These are phyloP conservation scores for Odonthalia washingtoniensis DNA, from an alignment of 31 red algal genomes.

Conservation along the genomic window DNA sequence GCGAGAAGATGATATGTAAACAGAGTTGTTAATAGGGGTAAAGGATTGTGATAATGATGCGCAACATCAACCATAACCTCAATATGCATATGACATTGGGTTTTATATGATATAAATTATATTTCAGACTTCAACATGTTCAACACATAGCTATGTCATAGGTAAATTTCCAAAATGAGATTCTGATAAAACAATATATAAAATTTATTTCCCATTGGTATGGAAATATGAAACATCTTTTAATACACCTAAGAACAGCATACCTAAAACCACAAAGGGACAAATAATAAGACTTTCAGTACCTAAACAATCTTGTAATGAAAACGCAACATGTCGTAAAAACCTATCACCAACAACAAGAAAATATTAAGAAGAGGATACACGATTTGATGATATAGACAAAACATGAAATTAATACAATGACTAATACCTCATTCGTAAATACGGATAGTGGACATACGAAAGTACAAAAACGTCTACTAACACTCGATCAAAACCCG, in stretches of 20 bases:
- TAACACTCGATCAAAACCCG: conserved; percentile 23
- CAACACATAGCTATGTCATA: too few relatives aligned
- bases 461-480: conserved; percentile 74
- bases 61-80: too few relatives aligned
- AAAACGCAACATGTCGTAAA: background rate
- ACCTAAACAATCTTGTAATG: conserved; percentile 8
- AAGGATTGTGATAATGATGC: too few relatives aligned
- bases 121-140: too few relatives aligned
- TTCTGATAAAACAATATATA: conserved; percentile 45
- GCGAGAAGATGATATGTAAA: too few relatives aligned
- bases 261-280: conserved; percentile 51
- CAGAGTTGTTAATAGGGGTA: too few relatives aligned
- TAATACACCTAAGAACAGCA: background rate
- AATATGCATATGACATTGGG: too few relatives aligned
- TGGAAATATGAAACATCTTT: conserved; percentile 2
- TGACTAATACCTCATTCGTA: conserved; percentile 44
- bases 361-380: background rate
- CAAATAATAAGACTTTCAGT: conserved; percentile 60
- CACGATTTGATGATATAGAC: conserved; percentile 69
- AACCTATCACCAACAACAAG: background rate
- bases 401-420: conserved; percentile 38
- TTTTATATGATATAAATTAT: too few relatives aligned
- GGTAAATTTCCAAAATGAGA: conserved; percentile 65
- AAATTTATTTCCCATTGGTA: conserved; percentile 43
- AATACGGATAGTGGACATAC: conserved; percentile 90